These are phyloP conservation scores for Fusarium pseudograminearum DNA, from an alignment of 2,329 filamentous ascomycete species.

Conservation along the genomic window DNA sequence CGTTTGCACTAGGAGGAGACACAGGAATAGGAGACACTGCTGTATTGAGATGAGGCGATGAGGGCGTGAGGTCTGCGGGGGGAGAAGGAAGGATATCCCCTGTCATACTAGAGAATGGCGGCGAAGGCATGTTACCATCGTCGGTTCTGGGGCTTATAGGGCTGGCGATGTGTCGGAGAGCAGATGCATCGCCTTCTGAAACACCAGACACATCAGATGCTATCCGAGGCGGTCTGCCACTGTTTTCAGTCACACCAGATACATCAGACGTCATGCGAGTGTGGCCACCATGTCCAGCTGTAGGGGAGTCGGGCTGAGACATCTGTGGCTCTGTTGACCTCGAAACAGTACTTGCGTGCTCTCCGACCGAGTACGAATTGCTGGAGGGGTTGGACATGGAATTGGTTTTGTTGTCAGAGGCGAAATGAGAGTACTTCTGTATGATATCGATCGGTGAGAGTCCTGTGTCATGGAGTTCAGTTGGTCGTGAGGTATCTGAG, in stretches of 20 bases:
- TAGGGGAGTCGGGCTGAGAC: conserved; percentile 23
- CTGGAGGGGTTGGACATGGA: conserved; percentile 43
- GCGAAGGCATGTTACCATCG: conserved; percentile 9
- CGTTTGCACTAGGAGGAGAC: conserved; percentile 49
- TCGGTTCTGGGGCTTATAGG: conserved; percentile 42
- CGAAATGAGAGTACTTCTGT: conserved; percentile 50
- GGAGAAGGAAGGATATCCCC: conserved; percentile 31
- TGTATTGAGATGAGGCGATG: conserved; percentile 15
- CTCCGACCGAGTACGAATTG: conserved; percentile 43
- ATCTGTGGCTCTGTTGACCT: conserved; percentile 42
- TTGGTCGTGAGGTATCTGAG: conserved; percentile 58
- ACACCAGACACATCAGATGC: conserved; percentile 44
- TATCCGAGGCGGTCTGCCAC: conserved; percentile 26
- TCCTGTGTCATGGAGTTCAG: conserved; percentile 61
- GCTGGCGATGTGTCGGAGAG: conserved; percentile 30
- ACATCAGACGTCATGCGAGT: conserved; percentile 41
- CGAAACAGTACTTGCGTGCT: conserved; percentile 48
- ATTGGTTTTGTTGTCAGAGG: conserved; percentile 21
- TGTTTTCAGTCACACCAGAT: conserved; percentile 32
- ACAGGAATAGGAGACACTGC: conserved; percentile 13
- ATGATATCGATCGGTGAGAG: conserved; percentile 57
- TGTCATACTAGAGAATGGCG: conserved; percentile 17
- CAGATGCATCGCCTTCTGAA: conserved; percentile 39
- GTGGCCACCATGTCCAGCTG: conserved; percentile 16
- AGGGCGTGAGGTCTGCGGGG: conserved; percentile 17